These are phyloP conservation scores for Ulvella scutata DNA, from an alignment of 139 green algal genomes.

Conservation along the genomic window DNA sequence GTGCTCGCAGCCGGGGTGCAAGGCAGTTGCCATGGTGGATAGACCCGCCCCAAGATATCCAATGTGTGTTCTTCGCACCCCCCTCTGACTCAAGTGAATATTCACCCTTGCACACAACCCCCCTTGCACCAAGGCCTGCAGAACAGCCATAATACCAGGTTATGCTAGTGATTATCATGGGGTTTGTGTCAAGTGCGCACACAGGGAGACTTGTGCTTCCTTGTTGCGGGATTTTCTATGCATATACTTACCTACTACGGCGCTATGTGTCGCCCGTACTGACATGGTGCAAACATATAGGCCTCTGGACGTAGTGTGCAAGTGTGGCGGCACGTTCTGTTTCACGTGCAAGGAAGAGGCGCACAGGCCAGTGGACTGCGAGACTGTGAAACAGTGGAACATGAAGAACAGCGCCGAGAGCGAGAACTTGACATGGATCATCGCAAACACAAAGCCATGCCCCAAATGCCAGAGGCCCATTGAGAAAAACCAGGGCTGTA, in stretches of 20 bases:
- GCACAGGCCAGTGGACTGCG: constrained; percentile 74
- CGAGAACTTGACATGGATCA: constrained; percentile 70
- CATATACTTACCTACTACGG: too few species aligned
- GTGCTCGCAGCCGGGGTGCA: neutral
- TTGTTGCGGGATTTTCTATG: too few species aligned
- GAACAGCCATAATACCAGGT: too few species aligned
- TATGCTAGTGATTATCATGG: too few species aligned
- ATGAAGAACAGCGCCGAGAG: constrained; percentile 67
- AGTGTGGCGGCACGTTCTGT: constrained; percentile 63
- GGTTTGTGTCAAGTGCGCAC: too few species aligned
- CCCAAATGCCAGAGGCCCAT: constrained; percentile 78
- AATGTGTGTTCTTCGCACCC: neutral
- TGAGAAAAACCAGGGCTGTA: constrained; percentile 91
- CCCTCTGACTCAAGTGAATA: neutral
- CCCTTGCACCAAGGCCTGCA: constrained; percentile 52
- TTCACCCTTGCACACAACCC: neutral
- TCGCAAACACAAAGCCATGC: constrained; percentile 76
- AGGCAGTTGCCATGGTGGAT: neutral
- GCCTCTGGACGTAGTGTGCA: constrained; percentile 51
- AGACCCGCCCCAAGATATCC: neutral
- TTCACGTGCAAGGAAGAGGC: constrained; percentile 62
- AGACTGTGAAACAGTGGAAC: constrained; percentile 73
- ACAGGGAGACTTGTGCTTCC: too few species aligned
- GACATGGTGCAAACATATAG: too few species aligned
- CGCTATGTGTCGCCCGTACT: too few species aligned